Conservation (phyloP, 352 stramenopile species). For the Globisporangium paroecandrum region DNA sequence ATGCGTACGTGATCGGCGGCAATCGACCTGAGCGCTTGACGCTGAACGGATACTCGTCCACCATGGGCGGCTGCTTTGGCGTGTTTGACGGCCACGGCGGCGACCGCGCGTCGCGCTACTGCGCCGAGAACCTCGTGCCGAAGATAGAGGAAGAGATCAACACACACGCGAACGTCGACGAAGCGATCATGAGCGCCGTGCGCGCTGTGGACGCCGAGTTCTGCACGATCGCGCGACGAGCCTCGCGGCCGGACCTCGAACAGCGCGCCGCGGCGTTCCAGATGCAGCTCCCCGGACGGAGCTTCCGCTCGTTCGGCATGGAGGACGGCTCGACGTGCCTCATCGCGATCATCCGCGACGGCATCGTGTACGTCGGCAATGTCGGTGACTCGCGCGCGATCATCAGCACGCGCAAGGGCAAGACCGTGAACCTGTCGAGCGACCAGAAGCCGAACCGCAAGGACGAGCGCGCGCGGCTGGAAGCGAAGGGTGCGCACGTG, state of each 20-base stretch:
- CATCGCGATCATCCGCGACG: slow-evolving; percentile 69
- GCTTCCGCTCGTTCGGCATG: slow-evolving; percentile 45
- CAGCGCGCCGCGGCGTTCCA: slow-evolving; percentile 22
- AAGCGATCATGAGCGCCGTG: slow-evolving; percentile 57
- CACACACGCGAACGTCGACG: slow-evolving; percentile 33
- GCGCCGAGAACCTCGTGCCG: slow-evolving; percentile 66
- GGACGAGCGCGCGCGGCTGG: slow-evolving; percentile 64
- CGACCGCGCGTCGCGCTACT: slow-evolving; percentile 76
- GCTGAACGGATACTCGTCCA: slow-evolving; percentile 70
- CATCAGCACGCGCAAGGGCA: slow-evolving; percentile 51
- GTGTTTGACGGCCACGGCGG: slow-evolving; percentile 83
- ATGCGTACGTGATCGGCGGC: slow-evolving; percentile 80
- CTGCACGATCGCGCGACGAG: slow-evolving; percentile 49
- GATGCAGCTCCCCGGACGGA: slow-evolving; percentile 17
- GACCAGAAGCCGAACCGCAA: slow-evolving; percentile 84
- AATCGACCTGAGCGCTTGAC: slow-evolving; percentile 57
- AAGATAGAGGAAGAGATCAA: slow-evolving; percentile 54
- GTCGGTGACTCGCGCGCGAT: slow-evolving; percentile 81
- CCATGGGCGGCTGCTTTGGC: slow-evolving; percentile 66
- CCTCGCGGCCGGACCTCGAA: slow-evolving; percentile 29
- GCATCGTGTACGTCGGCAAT: slow-evolving; percentile 72
- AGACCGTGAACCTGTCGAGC: slow-evolving; percentile 53
- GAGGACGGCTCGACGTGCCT: slow-evolving; percentile 81
- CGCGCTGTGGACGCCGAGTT: slow-evolving; percentile 69
- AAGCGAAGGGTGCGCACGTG: slow-evolving; percentile 64